Conservation (phyloP, 73 alveolate species). For the Paramecium primaurelia region DNA sequence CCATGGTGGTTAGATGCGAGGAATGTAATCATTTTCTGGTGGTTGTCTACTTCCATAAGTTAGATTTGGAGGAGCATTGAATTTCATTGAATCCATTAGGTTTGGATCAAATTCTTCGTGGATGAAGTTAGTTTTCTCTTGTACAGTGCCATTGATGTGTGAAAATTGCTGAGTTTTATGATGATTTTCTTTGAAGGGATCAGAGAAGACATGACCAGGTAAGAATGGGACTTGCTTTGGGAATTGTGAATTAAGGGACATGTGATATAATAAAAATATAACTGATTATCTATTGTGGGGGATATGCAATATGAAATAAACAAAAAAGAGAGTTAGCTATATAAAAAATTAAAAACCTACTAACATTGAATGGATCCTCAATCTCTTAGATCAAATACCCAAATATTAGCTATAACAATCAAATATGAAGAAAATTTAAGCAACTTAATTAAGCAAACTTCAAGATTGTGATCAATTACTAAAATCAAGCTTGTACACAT, state of each 20-base stretch:
- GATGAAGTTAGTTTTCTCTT: conserved; percentile 51
- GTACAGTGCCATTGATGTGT: conserved; percentile 23
- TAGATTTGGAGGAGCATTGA: conserved; percentile 50
- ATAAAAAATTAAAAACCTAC: neutral
- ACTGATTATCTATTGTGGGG: conserved; percentile 4
- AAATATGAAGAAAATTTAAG: neutral
- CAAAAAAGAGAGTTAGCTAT: conserved; percentile 4
- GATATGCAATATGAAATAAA: conserved; percentile 36
- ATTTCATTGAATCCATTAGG: conserved; percentile 57
- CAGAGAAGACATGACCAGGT: conserved; percentile 62
- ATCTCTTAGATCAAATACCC: conserved; percentile 33
- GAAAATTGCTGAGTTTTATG: conserved; percentile 58
- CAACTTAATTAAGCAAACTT: neutral
- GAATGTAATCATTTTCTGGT: conserved; percentile 86
- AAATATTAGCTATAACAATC: neutral
- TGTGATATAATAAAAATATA: neutral
- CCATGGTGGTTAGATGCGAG: conserved; percentile 88
- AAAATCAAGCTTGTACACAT: neutral
- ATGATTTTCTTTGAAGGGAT: conserved; percentile 60
- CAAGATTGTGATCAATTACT: conserved; percentile 38
- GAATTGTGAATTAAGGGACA: conserved; percentile 11
- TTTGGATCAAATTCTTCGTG: conserved; percentile 55
- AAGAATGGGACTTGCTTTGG: conserved; percentile 49
- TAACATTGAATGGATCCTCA: conserved; percentile 44
- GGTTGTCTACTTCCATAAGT: conserved; percentile 60